Base-by-base conservation (phyloP, 345 rosid species). In the Euphorbia pulcherrima region DNA sequence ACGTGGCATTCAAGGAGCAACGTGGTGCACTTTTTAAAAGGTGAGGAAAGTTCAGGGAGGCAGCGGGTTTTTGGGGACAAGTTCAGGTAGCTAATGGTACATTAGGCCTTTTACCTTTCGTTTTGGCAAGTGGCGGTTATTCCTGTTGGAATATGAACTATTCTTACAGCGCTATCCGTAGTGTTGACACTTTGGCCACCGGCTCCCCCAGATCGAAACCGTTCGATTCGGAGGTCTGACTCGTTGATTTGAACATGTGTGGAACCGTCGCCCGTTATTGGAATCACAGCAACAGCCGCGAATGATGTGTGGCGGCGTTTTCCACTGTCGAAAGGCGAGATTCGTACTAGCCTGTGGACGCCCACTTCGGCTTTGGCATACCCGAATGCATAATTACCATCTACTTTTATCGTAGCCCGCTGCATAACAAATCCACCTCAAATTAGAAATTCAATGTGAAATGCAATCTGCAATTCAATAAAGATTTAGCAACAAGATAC, bases 211-310 rank as follows among this genome's bases (percentile, higher is more conserved):
- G 96, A 58, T 65, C 99, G 92, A 64, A 82, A 94, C 44, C 99
- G 79, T 78, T 94, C 97, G 16, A 89, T 89, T 27, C 91, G 84
- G 27, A 94, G 89, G 83, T 94, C 97, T 0, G 97, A 87, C 62
- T 94, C 96, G 28, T 91, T 91, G 47, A 91, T 91, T 81, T 89
- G 96, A 17, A 89, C 96, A 33, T 64, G 83, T 39, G 92, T 80
- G 8, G 84, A 89, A 56, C 88, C 90, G 57, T 91, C 92, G 50
- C 92, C 97, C 3, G 77, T 73, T 72, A 88, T 88, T 23, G 99
- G 99, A 73, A 87, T 91, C 40, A 91, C 97, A 5, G 99, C 99
- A 72, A 94, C 99, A n/a, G 97, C 99, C 21, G 99, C 97, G 76
- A 94, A 94, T 17, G 97, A 91, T 73, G 99, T 91, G 77, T 91